Conservation (phyloP, 192 early-diverging fungal genomes). For the Coemansia sp. region DNA sequence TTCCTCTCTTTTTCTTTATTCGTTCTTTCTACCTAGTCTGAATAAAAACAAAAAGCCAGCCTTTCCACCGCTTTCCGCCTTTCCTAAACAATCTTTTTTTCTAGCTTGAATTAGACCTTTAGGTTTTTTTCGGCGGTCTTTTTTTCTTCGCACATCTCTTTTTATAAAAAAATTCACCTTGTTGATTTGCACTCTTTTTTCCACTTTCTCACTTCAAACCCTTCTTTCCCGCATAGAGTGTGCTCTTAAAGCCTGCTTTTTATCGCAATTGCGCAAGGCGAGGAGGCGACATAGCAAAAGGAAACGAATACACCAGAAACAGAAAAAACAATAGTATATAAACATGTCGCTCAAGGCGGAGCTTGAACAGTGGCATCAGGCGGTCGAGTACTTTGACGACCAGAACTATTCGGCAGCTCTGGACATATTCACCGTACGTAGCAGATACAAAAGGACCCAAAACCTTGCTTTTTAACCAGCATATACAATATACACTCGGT, state of each 20-base stretch:
- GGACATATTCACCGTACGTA: slow-evolving; percentile 65
- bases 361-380: slow-evolving; percentile 79
- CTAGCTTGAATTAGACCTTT: slow-evolving; percentile 1
- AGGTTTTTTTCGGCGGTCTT: slow-evolving; percentile 9
- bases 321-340: slow-evolving; percentile 7
- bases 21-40: not conserved
- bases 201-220: not conserved
- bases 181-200: slow-evolving; percentile 2
- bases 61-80: not conserved
- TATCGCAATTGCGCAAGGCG: no score
- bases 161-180: slow-evolving; percentile 16
- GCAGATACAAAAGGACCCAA: not conserved
- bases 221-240: no score
- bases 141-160: slow-evolving; percentile 2
- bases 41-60: not conserved
- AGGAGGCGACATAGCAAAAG: not conserved
- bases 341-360: slow-evolving; percentile 58
- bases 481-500: no score
- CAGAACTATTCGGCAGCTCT: slow-evolving; percentile 67
- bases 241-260: no score
- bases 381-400: slow-evolving; percentile 70
- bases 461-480: no score
- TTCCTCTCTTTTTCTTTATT: not conserved
- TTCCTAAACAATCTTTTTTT: slow-evolving; percentile 4
- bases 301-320: not conserved